Evolutionary conservation across 306 rosid genomes (phyloP).

Genomic region (Vicia sativa): DNA sequence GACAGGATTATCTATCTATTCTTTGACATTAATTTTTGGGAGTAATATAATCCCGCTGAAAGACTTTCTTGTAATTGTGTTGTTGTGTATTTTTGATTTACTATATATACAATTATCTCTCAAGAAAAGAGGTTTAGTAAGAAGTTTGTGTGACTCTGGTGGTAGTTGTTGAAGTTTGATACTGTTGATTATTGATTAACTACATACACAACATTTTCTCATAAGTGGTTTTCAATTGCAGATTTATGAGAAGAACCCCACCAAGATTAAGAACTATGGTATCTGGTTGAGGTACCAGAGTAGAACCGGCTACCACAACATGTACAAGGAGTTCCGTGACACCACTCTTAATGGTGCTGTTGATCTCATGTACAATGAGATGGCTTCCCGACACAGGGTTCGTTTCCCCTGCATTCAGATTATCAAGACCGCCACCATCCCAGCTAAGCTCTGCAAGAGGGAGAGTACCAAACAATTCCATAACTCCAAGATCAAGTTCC

Average conservation of each 20-base stretch:
- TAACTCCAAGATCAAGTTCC: slow-evolving; percentile 87
- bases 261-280: slow-evolving; percentile 80
- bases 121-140: no score
- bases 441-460: slow-evolving; percentile 89
- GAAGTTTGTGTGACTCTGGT: background rate
- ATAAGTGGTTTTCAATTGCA: slow-evolving; percentile 11
- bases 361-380: slow-evolving; percentile 77
- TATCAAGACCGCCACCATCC: slow-evolving; percentile 81
- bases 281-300: slow-evolving; percentile 92
- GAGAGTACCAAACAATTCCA: slow-evolving; percentile 91
- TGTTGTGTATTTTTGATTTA: no score
- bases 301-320: slow-evolving; percentile 90
- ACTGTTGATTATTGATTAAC: no score
- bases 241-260: slow-evolving; percentile 93
- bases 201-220: background rate
- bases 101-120: no score
- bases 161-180: background rate
- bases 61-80: no score
- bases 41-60: no score
- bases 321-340: slow-evolving; percentile 92
- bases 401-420: slow-evolving; percentile 87
- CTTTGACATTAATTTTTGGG: no score
- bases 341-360: slow-evolving; percentile 88
- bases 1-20: no score
- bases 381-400: slow-evolving; percentile 94